phyloP scores from a whole-genome alignment of 768 basidiomycete genomes.

The Mycena vulgaris region DNA sequence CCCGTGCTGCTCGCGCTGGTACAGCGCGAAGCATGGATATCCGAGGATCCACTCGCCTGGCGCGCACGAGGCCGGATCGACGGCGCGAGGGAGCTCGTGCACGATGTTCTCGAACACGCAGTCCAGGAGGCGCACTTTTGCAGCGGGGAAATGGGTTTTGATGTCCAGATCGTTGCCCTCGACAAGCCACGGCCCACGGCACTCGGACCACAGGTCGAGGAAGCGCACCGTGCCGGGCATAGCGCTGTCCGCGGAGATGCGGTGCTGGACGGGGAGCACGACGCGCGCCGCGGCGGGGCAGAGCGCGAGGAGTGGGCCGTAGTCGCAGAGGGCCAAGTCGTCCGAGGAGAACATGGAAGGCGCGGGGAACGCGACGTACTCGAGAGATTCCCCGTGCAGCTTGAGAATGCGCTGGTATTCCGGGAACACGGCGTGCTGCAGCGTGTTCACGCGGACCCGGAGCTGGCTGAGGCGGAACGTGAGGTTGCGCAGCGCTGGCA shows the following conservation, averaged over 20 bases:
- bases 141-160: background rate
- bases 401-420: background rate
- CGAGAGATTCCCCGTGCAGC: background rate
- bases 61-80: background rate
- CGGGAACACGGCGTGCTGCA: background rate
- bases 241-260: background rate
- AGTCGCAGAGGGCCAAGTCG: background rate
- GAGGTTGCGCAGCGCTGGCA: background rate
- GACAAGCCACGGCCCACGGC: rapidly evolving
- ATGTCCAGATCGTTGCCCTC: background rate
- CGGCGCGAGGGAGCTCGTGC: background rate
- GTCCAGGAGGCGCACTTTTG: background rate
- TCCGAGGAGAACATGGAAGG: background rate
- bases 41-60: background rate
- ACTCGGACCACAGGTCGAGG: background rate
- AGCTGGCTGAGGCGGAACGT: too few relatives aligned
- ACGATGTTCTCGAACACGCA: background rate
- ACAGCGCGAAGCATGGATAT: background rate
- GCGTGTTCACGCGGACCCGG: background rate
- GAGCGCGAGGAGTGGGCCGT: background rate
- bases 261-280: background rate
- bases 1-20: background rate
- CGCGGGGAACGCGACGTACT: background rate
- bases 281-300: background rate
- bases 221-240: background rate